phyloP scores from a whole-genome alignment of 1,284 basidiomycete genomes.

The Xerocomus minutiporus region DNA sequence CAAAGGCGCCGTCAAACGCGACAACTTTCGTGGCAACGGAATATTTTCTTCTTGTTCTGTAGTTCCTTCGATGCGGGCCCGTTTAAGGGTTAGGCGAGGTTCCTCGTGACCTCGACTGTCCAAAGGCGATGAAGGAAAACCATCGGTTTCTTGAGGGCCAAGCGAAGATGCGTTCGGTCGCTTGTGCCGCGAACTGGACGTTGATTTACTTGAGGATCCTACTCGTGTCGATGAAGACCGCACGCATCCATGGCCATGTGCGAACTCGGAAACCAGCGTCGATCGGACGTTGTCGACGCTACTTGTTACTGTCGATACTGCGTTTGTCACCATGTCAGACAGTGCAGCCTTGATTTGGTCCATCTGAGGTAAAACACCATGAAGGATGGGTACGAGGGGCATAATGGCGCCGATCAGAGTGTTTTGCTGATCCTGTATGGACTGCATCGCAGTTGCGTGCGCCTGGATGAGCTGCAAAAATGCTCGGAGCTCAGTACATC shows the following conservation, averaged over 20 bases:
- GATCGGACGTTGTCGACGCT: slow-evolving; percentile 15
- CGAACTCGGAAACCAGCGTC: slow-evolving; percentile 9
- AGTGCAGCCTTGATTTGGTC: slow-evolving; percentile 33
- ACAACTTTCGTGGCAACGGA: slow-evolving; percentile 9
- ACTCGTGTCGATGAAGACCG: slow-evolving; percentile 6
- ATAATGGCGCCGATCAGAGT: slow-evolving; percentile 43
- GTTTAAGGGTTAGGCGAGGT: slow-evolving; percentile 7
- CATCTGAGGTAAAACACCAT: slow-evolving; percentile 53
- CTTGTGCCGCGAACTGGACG: slow-evolving; percentile 1
- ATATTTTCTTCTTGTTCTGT: neutral
- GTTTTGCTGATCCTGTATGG: slow-evolving; percentile 35
- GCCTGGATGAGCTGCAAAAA: slow-evolving; percentile 38
- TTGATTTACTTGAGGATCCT: neutral
- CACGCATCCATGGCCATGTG: neutral
- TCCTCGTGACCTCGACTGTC: slow-evolving; percentile 1
- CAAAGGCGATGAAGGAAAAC: slow-evolving; percentile 14
- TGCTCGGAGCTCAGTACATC: slow-evolving; percentile 3
- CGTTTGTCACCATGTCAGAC: slow-evolving; percentile 16
- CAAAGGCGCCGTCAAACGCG: slow-evolving; percentile 8
- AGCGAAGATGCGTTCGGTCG: neutral
- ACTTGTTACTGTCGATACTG: slow-evolving; percentile 15
- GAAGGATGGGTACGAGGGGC: slow-evolving; percentile 55
- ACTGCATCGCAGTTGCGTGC: slow-evolving; percentile 51
- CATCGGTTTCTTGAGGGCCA: neutral
- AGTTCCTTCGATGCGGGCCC: slow-evolving; percentile 10